phyloP scores from a whole-genome alignment of 805 yeast species.

The Pichia gijzeniarum region DNA sequence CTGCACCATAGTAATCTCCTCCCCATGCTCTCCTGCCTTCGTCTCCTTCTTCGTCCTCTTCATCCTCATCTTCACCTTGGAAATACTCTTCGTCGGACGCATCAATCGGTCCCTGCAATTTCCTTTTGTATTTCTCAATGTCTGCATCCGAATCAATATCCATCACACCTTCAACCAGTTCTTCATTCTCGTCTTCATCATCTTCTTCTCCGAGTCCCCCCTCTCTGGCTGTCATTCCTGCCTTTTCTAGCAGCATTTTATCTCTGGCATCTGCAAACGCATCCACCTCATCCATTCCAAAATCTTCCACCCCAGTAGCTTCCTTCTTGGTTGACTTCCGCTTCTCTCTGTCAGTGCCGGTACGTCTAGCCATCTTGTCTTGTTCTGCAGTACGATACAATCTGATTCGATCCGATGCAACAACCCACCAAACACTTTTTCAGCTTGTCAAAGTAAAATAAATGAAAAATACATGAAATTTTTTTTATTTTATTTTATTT shows the following conservation, averaged over 20 bases:
- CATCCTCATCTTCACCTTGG: constrained; percentile 32
- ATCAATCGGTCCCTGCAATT: constrained; percentile 37
- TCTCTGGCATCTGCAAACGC: constrained; percentile 57
- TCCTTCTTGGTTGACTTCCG: neutral
- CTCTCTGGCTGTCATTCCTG: constrained; percentile 34
- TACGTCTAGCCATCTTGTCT: constrained; percentile 12
- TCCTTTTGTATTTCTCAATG: constrained; percentile 28
- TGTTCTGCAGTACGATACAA: too few species aligned
- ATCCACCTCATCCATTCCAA: constrained; percentile 62
- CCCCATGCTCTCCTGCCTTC: constrained; percentile 34
- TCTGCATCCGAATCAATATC: constrained; percentile 27
- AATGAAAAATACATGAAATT: too few species aligned
- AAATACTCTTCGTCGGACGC: constrained; percentile 43
- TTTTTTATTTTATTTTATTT: too few species aligned
- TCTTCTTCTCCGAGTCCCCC: constrained; percentile 30
- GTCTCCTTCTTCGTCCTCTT: constrained; percentile 27
- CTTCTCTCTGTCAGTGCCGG: neutral
- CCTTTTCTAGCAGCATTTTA: constrained; percentile 48
- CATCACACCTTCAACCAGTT: constrained; percentile 33
- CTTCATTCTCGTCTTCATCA: constrained; percentile 25
- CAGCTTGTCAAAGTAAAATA: too few species aligned
- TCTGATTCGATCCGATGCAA: neutral
- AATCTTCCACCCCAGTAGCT: constrained; percentile 27
- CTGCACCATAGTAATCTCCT: constrained; percentile 56
- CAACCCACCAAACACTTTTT: too few species aligned